These are phyloP conservation scores for Tylopilus felleus DNA, from an alignment of 768 basidiomycete species.

Conservation along the genomic window DNA sequence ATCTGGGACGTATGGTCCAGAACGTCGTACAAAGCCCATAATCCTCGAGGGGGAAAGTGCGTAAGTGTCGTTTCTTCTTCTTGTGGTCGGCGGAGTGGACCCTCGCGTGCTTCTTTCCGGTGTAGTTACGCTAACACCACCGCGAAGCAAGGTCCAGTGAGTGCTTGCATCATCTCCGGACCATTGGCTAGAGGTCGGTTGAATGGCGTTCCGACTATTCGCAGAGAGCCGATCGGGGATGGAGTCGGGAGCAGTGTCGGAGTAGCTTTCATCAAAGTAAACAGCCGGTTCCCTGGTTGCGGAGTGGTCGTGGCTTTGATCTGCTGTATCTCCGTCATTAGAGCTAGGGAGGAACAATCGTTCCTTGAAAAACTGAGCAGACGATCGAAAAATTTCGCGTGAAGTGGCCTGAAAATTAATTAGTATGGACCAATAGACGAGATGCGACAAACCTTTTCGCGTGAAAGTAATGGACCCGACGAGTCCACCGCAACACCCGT, in stretches of 20 bases:
- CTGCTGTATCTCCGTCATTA: slow-evolving; percentile 10
- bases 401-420: slow-evolving; percentile 6
- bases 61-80: slow-evolving; percentile 8
- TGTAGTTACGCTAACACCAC: not conserved
- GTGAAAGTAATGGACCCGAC: not conserved
- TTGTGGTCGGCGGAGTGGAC: not conserved
- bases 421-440: slow-evolving; percentile 5
- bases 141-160: not conserved
- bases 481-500: not conserved
- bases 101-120: not conserved
- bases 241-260: slow-evolving; percentile 26
- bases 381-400: not conserved
- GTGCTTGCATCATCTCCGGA: slow-evolving; percentile 8
- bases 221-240: not conserved
- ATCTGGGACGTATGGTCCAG: not conserved
- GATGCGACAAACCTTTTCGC: slow-evolving; percentile 16
- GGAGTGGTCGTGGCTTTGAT: not conserved
- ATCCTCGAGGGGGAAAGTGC: slow-evolving; percentile 27
- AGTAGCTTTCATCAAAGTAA: slow-evolving; percentile 29
- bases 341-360: slow-evolving; percentile 21
- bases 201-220: slow-evolving; percentile 2
- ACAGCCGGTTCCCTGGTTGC: not conserved
- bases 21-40: slow-evolving; percentile 17
- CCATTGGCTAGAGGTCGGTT: slow-evolving; percentile 3
- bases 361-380: not conserved